Evolutionary conservation across 495 filamentous ascomycete genomes (phyloP), one percentile per base, ranked within the genome.

Genomic region (Neurospora africana): DNA sequence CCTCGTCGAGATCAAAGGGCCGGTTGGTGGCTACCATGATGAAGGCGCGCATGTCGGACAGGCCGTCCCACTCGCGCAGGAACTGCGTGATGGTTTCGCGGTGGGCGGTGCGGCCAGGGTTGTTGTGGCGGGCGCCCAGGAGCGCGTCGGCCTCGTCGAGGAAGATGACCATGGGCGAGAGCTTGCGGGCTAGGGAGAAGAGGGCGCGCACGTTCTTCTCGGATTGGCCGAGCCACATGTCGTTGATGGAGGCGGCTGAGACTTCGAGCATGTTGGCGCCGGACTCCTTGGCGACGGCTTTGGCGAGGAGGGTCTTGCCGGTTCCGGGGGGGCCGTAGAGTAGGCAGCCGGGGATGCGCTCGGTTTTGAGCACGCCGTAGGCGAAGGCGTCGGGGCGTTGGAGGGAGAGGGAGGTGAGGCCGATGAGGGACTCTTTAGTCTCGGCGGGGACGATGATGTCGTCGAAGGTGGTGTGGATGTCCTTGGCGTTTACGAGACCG

Each of bases 1-100:
- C 95, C 76, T 99, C 95, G 76, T 99, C 95, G 2, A 99, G 87
- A 76, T 98, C 94, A 72, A 97, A 97, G 0, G 95, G 95, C 17
- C 95, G 85, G 78, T 98, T 98, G 15, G 93, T 97, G n/a, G 95
- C 95, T 0, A 98, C 93, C 96, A 99, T 98, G 79, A 99, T 96
- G 81, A 99, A 98, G 3, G 94, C 93, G 8, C 91, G 91, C 67
- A 89, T 85, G 74, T 93, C 90, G 47, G 89, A 91, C 87, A 99
- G 91, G 19, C 96, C 95, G 75, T 98, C 95, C 95, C 95, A 99
- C 80, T 98, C 95, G n/a, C 93, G 89, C 41, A 99, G 83, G 79
- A 98, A 99, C 79, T 98, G 95, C 74, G 98, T 99, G 82, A 99
- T 96, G 65, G 95, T 90, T 82, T 98, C 95, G 61, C 95, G 89